These are phyloP conservation scores for Trichocladium antarcticum DNA, from an alignment of 495 filamentous ascomycete genomes.

Conservation along the genomic window DNA sequence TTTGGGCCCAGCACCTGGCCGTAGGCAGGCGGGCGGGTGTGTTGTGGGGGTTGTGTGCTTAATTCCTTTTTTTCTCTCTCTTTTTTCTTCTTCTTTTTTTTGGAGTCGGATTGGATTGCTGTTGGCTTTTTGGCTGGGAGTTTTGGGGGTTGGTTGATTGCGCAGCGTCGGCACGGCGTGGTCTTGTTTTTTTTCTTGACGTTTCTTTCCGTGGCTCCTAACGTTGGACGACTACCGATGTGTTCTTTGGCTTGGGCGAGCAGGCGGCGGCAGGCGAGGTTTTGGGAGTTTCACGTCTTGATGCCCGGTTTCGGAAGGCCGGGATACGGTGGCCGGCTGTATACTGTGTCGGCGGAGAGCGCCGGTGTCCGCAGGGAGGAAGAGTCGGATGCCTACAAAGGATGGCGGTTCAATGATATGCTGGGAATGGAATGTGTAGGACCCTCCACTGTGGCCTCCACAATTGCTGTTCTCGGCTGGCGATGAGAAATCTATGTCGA, in stretches of 20 bases:
- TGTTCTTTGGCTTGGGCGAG: background rate
- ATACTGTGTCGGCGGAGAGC: background rate
- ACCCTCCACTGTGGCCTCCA: too few species aligned
- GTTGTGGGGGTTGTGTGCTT: background rate
- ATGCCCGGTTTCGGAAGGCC: background rate
- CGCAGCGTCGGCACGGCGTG: background rate
- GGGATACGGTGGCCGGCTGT: background rate
- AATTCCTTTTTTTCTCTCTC: background rate
- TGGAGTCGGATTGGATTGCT: too few species aligned
- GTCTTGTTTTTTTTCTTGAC: background rate
- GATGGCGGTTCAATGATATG: too few species aligned
- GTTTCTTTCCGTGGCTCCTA: background rate
- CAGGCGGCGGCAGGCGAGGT: background rate
- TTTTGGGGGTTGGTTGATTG: background rate
- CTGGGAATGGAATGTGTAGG: too few species aligned
- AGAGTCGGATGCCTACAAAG: background rate
- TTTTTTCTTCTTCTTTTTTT: too few species aligned
- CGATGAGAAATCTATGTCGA: too few species aligned
- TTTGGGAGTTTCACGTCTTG: background rate
- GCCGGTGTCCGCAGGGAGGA: background rate
- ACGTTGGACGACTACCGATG: too few species aligned
- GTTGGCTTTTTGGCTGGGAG: background rate
- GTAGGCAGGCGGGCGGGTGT: constrained; percentile 5
- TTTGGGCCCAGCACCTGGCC: constrained; percentile 39
- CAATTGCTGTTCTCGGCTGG: too few species aligned